Evolutionary conservation across 1,284 basidiomycete genomes (phyloP), one percentile per base, ranked within the genome.

Genomic region (Sutorius eximius): DNA sequence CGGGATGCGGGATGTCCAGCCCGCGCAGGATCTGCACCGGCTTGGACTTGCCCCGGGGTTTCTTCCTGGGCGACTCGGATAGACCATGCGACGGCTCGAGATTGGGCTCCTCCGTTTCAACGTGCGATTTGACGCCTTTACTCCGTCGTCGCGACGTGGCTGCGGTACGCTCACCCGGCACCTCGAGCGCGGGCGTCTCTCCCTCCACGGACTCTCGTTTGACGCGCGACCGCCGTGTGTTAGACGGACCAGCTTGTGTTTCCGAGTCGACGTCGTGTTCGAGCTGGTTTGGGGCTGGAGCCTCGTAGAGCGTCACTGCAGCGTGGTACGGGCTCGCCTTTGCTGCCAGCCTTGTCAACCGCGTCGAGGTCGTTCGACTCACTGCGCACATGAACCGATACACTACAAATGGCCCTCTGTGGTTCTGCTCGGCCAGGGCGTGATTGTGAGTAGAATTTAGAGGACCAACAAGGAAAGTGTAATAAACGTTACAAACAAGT

Each of bases 1-100:
- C 79, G 0, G 89, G 85, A 66, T 94, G 92, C 0, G 92, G 87
- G 3, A 75, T 79, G 1, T 74, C 82, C 37, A 93, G 71, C 2
- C 77, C 69, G 51, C 83, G 80, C 48, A 77, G 79, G 20, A 88
- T 80, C 24, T 27, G 24, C 24, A 27, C 24, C 0, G 70, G 56
- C 58, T 78, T 84, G 1, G 60, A 27, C 62, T 61, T 71, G 43
- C 55, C 50, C 30, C 45, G 29, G 1, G 34, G 33, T 29, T 63
- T 53, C 51, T 53, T 53, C 51, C 52, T 45, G 20, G 45, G 44
- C 4, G 46, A 52, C 41, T 11, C 24, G 16, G 24, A 27, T 6
- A 5, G 24, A 5, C 24, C 24, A 27, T 16, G 34, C 22, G 29
- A 41, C 9, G 34, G 18, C 11, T 16, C 22, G 3, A 2, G 2